A percentile compares a stretch with the other conserved stretches of the same genome.
phyloP scores from a whole-genome alignment of 2,329 filamentous ascomycete genomes.

The Diatrype stigma region DNA sequence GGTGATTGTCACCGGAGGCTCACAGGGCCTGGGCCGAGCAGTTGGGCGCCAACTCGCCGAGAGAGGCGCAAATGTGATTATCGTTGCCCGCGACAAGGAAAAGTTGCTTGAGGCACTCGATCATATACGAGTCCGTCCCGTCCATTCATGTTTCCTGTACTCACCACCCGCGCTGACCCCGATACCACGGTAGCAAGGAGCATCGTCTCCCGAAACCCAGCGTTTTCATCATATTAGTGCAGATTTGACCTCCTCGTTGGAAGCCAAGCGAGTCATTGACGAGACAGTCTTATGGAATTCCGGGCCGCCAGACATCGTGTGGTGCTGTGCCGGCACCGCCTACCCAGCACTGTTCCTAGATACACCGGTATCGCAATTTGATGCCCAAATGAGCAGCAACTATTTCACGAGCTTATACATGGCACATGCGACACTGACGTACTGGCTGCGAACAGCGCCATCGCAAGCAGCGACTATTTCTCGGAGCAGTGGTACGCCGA shows the following conservation, averaged over 20 bases:
- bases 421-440: conserved; percentile 29
- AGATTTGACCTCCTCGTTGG: conserved; percentile 41
- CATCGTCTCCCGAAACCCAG: conserved; percentile 48
- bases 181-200: conserved; percentile 35
- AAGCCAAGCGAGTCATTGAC: conserved; percentile 28
- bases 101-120: conserved; percentile 57
- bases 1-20: conserved; percentile 65
- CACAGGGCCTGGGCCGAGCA: conserved; percentile 64
- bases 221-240: conserved; percentile 62
- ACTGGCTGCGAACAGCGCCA: conserved; percentile 20
- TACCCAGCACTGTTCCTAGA: conserved; percentile 42
- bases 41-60: conserved; percentile 57
- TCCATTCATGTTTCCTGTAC: no score
- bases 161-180: conserved; percentile 3
- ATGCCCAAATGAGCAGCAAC: conserved; percentile 34
- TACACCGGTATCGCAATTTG: conserved; percentile 28
- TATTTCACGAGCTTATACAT: conserved; percentile 37
- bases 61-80: conserved; percentile 65
- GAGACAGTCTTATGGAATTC: conserved; percentile 61
- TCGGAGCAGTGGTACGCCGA: neutral
- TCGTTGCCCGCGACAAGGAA: conserved; percentile 58
- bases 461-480: neutral
- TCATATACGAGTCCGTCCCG: conserved; percentile 44
- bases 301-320: conserved; percentile 59
- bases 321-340: conserved; percentile 61